These are phyloP conservation scores for Mucor indicus DNA, from an alignment of 371 early-diverging fungal species.

Conservation along the genomic window DNA sequence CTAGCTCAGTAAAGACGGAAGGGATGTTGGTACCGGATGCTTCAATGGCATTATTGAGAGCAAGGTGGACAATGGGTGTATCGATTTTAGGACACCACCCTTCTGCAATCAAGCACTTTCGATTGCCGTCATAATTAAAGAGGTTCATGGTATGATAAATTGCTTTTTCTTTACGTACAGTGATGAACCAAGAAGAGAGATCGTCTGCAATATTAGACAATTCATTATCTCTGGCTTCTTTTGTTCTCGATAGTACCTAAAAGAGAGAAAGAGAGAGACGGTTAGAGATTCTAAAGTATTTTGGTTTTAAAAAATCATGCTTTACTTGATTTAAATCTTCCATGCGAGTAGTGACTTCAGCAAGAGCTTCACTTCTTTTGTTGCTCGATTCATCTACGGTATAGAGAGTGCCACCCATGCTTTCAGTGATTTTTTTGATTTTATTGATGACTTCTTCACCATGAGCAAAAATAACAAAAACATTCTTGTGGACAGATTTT, in stretches of 20 bases:
- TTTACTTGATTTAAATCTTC: slow-evolving; percentile 41
- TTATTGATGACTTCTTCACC: slow-evolving; percentile 85
- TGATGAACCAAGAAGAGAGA: slow-evolving; percentile 78
- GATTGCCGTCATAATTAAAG: slow-evolving; percentile 87
- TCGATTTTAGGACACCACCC: slow-evolving; percentile 93
- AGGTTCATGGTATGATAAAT: slow-evolving; percentile 93
- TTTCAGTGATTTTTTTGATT: slow-evolving; percentile 90
- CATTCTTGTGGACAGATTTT: slow-evolving; percentile 84
- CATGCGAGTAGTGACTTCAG: slow-evolving; percentile 58
- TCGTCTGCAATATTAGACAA: slow-evolving; percentile 76
- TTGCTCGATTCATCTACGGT: slow-evolving; percentile 76
- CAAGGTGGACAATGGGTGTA: slow-evolving; percentile 71
- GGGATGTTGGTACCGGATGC: slow-evolving; percentile 84
- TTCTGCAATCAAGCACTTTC: slow-evolving; percentile 94
- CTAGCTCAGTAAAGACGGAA: slow-evolving; percentile 81
- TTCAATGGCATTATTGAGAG: slow-evolving; percentile 79
- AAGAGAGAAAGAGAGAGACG: no score
- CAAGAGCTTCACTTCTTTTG: slow-evolving; percentile 74
- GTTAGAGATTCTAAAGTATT: no score
- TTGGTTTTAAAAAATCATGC: no score
- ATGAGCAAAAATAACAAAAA: slow-evolving; percentile 95
- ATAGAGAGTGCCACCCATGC: slow-evolving; percentile 92
- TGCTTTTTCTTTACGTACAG: slow-evolving; percentile 94
- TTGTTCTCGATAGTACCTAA: slow-evolving; percentile 78
- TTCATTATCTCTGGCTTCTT: slow-evolving; percentile 75